Conservation (phyloP, 2,329 filamentous ascomycete genomes). For the Tetracladium maxilliforme region DNA sequence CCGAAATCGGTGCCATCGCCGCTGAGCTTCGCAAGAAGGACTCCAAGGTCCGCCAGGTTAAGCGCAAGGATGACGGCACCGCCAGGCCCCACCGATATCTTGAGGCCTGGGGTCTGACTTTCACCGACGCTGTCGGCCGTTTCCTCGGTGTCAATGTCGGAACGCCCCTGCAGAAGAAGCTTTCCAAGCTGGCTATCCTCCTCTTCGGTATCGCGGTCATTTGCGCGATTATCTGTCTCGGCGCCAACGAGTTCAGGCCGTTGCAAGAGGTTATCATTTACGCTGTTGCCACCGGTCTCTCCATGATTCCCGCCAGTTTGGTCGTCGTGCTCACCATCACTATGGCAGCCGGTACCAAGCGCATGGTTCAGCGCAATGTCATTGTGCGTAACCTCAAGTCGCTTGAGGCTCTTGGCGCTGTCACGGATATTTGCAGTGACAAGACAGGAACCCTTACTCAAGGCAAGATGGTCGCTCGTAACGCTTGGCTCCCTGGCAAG, state of each 20-base stretch:
- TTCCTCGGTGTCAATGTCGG: conserved; percentile 51
- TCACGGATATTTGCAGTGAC: conserved; percentile 40
- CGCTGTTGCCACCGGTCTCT: conserved; percentile 41
- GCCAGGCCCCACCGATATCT: conserved; percentile 31
- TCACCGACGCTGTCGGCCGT: conserved; percentile 37
- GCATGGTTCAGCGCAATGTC: conserved; percentile 39
- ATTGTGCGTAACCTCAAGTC: conserved; percentile 42
- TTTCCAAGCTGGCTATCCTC: conserved; percentile 48
- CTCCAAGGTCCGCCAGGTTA: conserved; percentile 26
- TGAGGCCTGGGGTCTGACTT: conserved; percentile 23
- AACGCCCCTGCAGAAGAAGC: conserved; percentile 50
- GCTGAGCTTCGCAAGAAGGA: conserved; percentile 38
- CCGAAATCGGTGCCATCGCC: conserved; percentile 51
- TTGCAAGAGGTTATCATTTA: conserved; percentile 47
- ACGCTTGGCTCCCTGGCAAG: conserved; percentile 35
- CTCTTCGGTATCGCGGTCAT: conserved; percentile 48
- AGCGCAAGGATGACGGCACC: conserved; percentile 30
- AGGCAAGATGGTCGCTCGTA: conserved; percentile 39
- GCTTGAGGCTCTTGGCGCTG: conserved; percentile 37
- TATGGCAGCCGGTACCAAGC: conserved; percentile 45
- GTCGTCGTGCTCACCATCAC: conserved; percentile 55
- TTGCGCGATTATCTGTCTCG: conserved; percentile 50
- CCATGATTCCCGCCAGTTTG: conserved; percentile 47
- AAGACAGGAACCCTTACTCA: conserved; percentile 37
- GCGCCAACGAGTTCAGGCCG: conserved; percentile 35